Conservation (phyloP, 371 early-diverging fungal genomes). For the Coemansia linderi region DNA sequence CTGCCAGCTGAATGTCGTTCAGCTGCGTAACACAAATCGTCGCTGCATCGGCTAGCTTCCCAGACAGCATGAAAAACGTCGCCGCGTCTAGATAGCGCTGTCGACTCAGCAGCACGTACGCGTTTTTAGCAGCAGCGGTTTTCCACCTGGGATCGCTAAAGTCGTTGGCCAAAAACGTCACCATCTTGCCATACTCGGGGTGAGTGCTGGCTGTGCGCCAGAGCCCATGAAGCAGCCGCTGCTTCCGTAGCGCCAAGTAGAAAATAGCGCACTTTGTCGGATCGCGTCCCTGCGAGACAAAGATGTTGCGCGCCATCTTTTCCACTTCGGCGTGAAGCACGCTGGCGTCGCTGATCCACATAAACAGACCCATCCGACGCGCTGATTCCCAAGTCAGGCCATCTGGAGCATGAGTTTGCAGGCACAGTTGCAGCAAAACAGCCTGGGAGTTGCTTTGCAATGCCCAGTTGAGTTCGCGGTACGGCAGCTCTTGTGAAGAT, state of each 20-base stretch:
- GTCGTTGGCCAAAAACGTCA: conserved; percentile 86
- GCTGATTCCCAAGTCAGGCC: conserved; percentile 83
- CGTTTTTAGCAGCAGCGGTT: conserved; percentile 94
- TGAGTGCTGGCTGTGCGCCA: conserved; percentile 86
- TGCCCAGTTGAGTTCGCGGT: conserved; percentile 84
- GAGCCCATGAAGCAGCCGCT: conserved; percentile 78
- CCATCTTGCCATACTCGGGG: conserved; percentile 85
- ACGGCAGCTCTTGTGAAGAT: conserved; percentile 58
- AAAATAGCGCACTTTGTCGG: conserved; percentile 82
- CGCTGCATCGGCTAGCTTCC: conserved; percentile 84
- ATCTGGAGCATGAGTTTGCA: conserved; percentile 60
- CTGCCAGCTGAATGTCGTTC: conserved; percentile 87
- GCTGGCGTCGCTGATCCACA: conserved; percentile 81
- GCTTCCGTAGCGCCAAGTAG: conserved; percentile 85
- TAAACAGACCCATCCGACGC: conserved; percentile 75
- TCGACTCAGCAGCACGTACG: conserved; percentile 91
- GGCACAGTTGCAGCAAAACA: conserved; percentile 70
- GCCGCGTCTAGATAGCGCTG: conserved; percentile 94
- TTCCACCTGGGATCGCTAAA: conserved; percentile 86
- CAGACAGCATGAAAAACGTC: conserved; percentile 91
- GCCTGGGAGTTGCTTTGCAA: conserved; percentile 88
- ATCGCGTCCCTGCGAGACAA: conserved; percentile 75
- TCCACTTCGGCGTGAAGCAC: conserved; percentile 74
- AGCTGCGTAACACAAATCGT: conserved; percentile 88
- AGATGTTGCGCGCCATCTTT: conserved; percentile 84